Evolutionary conservation across 345 rosid genomes (phyloP), one percentile per base, ranked within the genome.

Genomic region (Salix exigua): DNA sequence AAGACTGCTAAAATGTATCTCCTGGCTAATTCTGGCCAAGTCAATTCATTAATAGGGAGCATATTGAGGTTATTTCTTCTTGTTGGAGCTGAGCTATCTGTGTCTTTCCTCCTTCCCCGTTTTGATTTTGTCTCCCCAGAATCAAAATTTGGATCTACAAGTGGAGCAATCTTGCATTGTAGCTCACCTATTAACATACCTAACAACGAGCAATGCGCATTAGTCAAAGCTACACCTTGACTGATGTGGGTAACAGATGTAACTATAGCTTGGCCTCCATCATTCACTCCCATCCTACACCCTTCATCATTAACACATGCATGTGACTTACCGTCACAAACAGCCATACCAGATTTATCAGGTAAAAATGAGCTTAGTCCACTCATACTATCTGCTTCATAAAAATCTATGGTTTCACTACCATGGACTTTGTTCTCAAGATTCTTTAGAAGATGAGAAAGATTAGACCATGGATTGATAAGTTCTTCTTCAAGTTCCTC

Each of bases 1-100:
- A 88, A 77, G 82, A 93, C 81, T 75, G 99, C 89, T 87, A 93
- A 86, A 66, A 89, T 44, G 70, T 91, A 96, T 73, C 99, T 85
- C 79, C 98, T 90, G 83, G 94, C 94, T 85, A 96, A 81, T 78
- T 93, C 99, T 37, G 97, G 99, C 99, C 98, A 96, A 53, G 94
- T 96, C 75, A 96, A 71, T 76, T 88, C 96, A 83, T 96, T 96
- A 67, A 96, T 73, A 75, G 99, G 97, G 65, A 93, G 94, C 90
- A 87, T 82, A 81, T 79, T 83, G 82, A 92, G 87, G 85, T 89
- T 93, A 79, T 78, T 85, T 86, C 87, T 88, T 87, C 89, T 91
- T 60, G 80, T 73, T 80, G 88, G 84, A 76, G 79, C 83, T n/a
- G 86, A 82, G 79, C 73, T 78, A 76, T 92, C 97, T 64, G 68